A percentile compares a stretch with the other conserved stretches of the same genome.
phyloP scores from a whole-genome alignment of 345 rosid species.

The Raphanus raphanistrum region DNA sequence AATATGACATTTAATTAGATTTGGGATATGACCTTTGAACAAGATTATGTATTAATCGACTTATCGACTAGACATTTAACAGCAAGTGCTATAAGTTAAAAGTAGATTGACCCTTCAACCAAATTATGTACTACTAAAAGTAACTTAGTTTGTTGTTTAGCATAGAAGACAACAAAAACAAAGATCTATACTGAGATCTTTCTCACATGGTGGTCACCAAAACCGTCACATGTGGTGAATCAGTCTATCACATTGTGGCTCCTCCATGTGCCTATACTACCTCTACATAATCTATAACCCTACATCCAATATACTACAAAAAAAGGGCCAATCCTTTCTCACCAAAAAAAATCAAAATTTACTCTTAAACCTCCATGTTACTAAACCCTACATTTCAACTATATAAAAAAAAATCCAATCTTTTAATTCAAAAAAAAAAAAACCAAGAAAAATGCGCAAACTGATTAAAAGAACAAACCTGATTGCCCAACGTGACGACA shows the following conservation, averaged over 20 bases:
- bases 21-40: background rate
- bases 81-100: background rate
- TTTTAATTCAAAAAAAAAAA: background rate
- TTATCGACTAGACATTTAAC: background rate
- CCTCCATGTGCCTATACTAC: conserved; percentile 20
- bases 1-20: background rate
- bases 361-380: background rate
- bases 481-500: conserved; percentile 46
- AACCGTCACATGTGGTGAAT: conserved; percentile 30
- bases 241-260: conserved; percentile 13
- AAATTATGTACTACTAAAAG: background rate
- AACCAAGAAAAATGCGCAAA: too few relatives aligned
- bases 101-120: background rate
- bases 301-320: background rate
- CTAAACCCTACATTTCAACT: background rate
- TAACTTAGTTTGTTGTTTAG: conserved; percentile 4
- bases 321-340: conserved; percentile 3
- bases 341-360: background rate
- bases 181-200: conserved; percentile 27
- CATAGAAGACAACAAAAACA: conserved; percentile 16
- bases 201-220: conserved; percentile 36
- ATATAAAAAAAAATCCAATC: background rate
- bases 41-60: conserved; percentile 5
- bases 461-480: conserved; percentile 33
- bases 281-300: background rate